Conservation (phyloP, 371 early-diverging fungal species). For the Syncephalastrum racemosum region DNA sequence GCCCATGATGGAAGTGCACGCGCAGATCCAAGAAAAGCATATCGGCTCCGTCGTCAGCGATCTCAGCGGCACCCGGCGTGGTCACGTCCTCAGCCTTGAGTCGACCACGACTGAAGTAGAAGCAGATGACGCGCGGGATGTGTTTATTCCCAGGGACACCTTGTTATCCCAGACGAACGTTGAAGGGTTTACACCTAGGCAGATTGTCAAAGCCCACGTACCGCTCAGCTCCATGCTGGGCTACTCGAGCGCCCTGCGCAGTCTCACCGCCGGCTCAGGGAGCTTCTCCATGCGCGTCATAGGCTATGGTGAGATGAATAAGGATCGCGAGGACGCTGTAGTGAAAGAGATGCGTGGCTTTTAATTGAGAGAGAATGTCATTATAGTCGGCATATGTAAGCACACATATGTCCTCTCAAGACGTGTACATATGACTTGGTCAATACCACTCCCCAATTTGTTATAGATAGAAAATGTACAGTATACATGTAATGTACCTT, state of each 20-base stretch:
- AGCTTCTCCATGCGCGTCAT: constrained; percentile 83
- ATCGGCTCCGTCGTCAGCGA: constrained; percentile 85
- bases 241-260: constrained; percentile 82
- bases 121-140: constrained; percentile 20
- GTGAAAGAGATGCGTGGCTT: constrained; percentile 63
- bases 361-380: constrained; percentile 7
- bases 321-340: constrained; percentile 69
- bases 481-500: no score
- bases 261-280: constrained; percentile 85
- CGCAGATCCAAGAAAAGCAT: constrained; percentile 70
- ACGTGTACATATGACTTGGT: no score
- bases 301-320: constrained; percentile 79
- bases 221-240: constrained; percentile 88
- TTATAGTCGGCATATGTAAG: no score
- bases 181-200: constrained; percentile 44
- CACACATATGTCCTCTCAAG: no score
- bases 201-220: constrained; percentile 66
- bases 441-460: no score
- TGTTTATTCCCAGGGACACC: constrained; percentile 55
- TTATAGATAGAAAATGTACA: no score
- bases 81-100: constrained; percentile 60
- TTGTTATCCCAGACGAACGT: constrained; percentile 31
- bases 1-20: constrained; percentile 83
- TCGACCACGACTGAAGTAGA: constrained; percentile 30
- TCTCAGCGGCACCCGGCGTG: constrained; percentile 77